Evolutionary conservation across 2,329 filamentous ascomycete species (phyloP).

Genomic region (Pseudogymnoascus destructans): DNA sequence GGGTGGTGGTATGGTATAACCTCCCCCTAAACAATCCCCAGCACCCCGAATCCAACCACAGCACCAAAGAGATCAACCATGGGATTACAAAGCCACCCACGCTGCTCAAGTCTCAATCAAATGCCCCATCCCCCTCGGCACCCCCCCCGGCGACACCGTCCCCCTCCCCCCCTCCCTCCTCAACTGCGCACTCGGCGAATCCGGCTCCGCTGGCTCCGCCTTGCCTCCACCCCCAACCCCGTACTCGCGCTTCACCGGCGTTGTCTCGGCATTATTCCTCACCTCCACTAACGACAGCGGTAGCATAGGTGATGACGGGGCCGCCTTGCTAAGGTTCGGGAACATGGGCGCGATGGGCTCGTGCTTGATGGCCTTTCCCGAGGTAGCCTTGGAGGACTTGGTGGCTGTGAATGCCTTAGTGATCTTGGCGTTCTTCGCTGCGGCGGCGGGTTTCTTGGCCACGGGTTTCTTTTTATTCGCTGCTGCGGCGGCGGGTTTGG

Average conservation of each 20-base stretch:
- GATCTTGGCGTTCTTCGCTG: slow-evolving; percentile 14
- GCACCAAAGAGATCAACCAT: too few species aligned
- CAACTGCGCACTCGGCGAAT: neutral
- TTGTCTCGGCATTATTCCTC: neutral
- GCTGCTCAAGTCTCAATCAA: neutral
- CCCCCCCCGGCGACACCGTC: neutral
- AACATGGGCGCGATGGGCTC: slow-evolving; percentile 10
- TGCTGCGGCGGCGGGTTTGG: slow-evolving; percentile 11
- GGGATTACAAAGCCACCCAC: too few species aligned
- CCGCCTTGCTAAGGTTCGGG: slow-evolving; percentile 15
- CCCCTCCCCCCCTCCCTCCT: slow-evolving; percentile 1
- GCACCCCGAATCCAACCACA: neutral
- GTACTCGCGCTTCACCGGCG: neutral
- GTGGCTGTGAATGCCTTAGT: slow-evolving; percentile 20
- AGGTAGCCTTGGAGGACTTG: slow-evolving; percentile 17
- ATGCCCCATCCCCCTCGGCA: slow-evolving; percentile 9
- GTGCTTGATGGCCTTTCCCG: slow-evolving; percentile 9
- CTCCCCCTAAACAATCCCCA: neutral
- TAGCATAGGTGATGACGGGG: neutral
- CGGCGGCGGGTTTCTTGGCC: slow-evolving; percentile 11
- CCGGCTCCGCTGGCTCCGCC: neutral
- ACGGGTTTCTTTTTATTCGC: slow-evolving; percentile 16
- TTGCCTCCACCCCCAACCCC: neutral
- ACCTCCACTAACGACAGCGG: neutral
- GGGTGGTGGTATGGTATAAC: neutral